phyloP scores from a whole-genome alignment of 106 monocot genomes.

The Gastrodia elata region DNA sequence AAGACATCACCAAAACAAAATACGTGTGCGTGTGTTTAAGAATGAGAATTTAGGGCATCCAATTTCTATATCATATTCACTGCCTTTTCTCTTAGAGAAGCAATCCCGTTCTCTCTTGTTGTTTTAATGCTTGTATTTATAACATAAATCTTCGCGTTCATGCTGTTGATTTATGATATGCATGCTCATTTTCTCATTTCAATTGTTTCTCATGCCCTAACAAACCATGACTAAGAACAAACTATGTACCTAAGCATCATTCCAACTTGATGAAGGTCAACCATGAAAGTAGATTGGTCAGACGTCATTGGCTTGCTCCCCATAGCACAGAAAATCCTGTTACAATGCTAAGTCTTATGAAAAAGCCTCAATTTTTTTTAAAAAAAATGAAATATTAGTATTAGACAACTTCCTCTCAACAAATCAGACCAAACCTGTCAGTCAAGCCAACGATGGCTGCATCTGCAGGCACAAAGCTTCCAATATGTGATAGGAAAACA shows the following conservation, averaged over 20 bases:
- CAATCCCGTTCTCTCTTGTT: too few species aligned
- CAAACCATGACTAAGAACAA: background rate
- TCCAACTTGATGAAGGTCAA: constrained; percentile 99
- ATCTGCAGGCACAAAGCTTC: constrained; percentile 98
- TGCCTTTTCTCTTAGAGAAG: too few species aligned
- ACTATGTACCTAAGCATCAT: constrained; percentile 87
- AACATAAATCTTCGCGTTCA: too few species aligned
- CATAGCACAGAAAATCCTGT: constrained; percentile 91
- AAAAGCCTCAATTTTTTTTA: background rate
- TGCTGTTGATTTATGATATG: too few species aligned
- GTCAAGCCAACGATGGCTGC: constrained; percentile 80
- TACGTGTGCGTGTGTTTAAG: too few species aligned
- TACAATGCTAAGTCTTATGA: background rate
- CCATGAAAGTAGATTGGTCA: constrained; percentile 94
- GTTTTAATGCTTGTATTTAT: too few species aligned
- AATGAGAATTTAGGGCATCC: too few species aligned
- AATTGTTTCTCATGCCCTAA: too few species aligned
- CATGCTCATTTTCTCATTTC: too few species aligned
- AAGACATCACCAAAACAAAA: too few species aligned
- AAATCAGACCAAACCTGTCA: constrained; percentile 51
- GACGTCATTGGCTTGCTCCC: constrained; percentile 75
- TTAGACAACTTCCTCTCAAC: background rate
- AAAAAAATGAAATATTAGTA: background rate
- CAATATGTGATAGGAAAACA: constrained; percentile 95
- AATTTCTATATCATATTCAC: too few species aligned